Evolutionary conservation across 768 basidiomycete species (phyloP).

Genomic region (Termitomyces sp.): DNA sequence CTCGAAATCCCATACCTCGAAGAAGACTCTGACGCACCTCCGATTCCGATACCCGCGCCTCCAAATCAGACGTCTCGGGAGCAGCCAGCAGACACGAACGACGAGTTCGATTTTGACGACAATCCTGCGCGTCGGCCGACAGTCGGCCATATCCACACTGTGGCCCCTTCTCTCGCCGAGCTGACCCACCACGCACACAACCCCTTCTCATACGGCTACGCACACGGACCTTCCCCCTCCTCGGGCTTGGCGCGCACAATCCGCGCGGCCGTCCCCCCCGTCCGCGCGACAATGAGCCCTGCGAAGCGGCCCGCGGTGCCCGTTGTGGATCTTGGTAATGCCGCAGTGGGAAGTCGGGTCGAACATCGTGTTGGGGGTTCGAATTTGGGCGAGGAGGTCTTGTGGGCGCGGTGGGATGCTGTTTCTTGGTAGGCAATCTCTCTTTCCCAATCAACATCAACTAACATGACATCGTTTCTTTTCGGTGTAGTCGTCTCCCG

Average conservation of each 20-base stretch:
- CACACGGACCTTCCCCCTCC: too few species aligned
- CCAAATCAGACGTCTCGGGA: conserved; percentile 6
- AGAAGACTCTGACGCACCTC: not conserved
- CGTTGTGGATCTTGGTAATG: conserved; percentile 10
- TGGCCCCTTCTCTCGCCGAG: too few species aligned
- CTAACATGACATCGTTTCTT: not conserved
- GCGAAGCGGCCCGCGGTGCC: conserved; percentile 5
- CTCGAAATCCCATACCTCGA: not conserved
- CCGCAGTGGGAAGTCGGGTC: not conserved
- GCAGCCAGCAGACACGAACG: too few species aligned
- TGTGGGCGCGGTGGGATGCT: not conserved
- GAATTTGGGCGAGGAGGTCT: not conserved
- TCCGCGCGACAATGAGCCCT: not conserved
- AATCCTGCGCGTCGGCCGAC: not conserved
- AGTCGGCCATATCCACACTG: not conserved
- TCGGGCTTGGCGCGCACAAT: conserved; percentile 5
- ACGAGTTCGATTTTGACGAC: too few species aligned
- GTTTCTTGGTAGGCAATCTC: not conserved
- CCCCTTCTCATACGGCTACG: not conserved
- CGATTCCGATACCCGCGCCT: conserved; percentile 10
- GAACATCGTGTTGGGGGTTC: not conserved
- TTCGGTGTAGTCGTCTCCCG: not conserved
- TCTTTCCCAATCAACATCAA: not conserved
- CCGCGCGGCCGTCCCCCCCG: not conserved
- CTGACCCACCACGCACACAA: not conserved